Conservation (phyloP, 768 basidiomycete genomes). For the Crucibulum laeve region DNA sequence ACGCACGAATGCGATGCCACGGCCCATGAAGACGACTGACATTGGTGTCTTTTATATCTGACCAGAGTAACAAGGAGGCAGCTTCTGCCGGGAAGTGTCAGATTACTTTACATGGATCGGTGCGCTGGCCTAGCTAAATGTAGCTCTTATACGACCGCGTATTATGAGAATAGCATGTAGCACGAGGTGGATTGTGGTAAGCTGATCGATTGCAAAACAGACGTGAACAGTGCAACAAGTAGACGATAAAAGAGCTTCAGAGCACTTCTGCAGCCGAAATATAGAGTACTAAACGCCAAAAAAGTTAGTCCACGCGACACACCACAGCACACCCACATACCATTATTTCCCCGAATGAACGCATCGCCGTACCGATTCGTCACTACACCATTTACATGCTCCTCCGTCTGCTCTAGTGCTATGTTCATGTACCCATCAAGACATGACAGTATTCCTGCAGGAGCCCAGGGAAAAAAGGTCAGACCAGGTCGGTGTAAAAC, state of each 20-base stretch:
- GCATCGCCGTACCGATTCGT: conserved; percentile 94
- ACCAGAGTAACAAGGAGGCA: no score
- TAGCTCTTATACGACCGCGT: no score
- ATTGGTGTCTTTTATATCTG: no score
- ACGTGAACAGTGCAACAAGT: neutral
- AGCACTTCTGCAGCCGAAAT: conserved; percentile 69
- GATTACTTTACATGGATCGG: no score
- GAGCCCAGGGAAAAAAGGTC: neutral
- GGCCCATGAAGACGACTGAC: no score
- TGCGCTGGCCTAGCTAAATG: no score
- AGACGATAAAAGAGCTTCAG: conserved; percentile 19
- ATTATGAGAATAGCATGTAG: no score
- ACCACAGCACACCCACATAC: conserved; percentile 30
- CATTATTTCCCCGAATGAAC: conserved; percentile 93
- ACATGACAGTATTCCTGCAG: conserved; percentile 83
- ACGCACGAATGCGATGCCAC: no score
- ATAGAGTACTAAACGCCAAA: conserved; percentile 54
- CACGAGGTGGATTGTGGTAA: no score
- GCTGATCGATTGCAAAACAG: no score
- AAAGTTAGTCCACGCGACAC: neutral
- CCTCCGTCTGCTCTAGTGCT: conserved; percentile 94
- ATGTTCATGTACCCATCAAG: conserved; percentile 99
- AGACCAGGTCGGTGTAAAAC: neutral
- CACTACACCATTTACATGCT: conserved; percentile 83
- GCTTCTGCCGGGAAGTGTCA: no score